phyloP scores from a whole-genome alignment of 495 filamentous ascomycete genomes.

The Haplographium delicatum region DNA sequence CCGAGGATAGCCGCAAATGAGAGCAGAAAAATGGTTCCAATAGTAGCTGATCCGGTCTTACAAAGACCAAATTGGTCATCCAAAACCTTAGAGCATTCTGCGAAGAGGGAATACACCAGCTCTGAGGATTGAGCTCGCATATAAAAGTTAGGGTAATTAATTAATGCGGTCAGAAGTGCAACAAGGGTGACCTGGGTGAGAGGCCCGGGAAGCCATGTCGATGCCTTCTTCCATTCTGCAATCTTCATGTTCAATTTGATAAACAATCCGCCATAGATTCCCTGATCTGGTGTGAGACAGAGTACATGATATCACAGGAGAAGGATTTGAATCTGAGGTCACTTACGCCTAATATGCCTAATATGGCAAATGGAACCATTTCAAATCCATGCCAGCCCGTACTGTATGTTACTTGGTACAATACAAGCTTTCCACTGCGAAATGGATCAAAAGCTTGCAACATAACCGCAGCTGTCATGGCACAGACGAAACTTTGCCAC shows the following conservation, averaged over 20 bases:
- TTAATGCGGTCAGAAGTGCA: slow-evolving; percentile 72
- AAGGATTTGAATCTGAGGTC: neutral
- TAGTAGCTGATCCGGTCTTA: slow-evolving; percentile 63
- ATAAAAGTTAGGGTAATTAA: slow-evolving; percentile 93
- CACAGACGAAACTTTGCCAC: slow-evolving; percentile 99
- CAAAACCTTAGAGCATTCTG: slow-evolving; percentile 72
- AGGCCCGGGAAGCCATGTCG: slow-evolving; percentile 56
- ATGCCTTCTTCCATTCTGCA: slow-evolving; percentile 70
- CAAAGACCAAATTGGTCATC: slow-evolving; percentile 88
- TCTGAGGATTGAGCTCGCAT: slow-evolving; percentile 90
- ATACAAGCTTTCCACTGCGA: slow-evolving; percentile 88
- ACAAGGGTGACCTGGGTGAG: slow-evolving; percentile 70
- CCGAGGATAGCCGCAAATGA: slow-evolving; percentile 74
- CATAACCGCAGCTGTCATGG: slow-evolving; percentile 93
- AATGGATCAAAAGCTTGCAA: slow-evolving; percentile 93
- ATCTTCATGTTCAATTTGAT: slow-evolving; percentile 91
- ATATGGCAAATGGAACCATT: slow-evolving; percentile 77
- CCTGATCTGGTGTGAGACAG: no score
- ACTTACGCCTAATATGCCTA: slow-evolving; percentile 72
- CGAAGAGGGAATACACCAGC: slow-evolving; percentile 86
- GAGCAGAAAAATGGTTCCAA: slow-evolving; percentile 71
- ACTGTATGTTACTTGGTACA: slow-evolving; percentile 95
- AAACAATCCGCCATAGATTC: slow-evolving; percentile 88
- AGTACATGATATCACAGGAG: slow-evolving; percentile 9
- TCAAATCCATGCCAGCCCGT: slow-evolving; percentile 94